These are phyloP conservation scores for Claviceps sp. DNA, from an alignment of 2,329 filamentous ascomycete genomes.

Conservation along the genomic window DNA sequence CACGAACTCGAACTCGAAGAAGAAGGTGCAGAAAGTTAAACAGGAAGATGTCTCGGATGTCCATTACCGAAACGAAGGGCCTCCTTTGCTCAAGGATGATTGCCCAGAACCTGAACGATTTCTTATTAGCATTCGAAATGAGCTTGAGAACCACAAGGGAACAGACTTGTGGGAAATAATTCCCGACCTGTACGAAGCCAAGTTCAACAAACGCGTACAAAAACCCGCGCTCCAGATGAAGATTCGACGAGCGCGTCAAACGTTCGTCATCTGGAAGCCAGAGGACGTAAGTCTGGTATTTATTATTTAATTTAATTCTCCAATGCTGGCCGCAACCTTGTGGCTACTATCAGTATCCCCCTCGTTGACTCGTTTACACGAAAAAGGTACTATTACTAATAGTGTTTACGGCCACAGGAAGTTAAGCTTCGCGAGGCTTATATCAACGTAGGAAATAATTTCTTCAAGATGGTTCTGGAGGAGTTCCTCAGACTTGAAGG, in stretches of 20 bases:
- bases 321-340: background rate
- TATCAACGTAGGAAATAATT: constrained; percentile 5
- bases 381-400: background rate
- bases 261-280: constrained; percentile 33
- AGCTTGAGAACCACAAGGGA: constrained; percentile 33
- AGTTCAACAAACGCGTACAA: constrained; percentile 23
- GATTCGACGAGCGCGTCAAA: constrained; percentile 35
- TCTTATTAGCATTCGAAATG: constrained; percentile 35
- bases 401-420: constrained; percentile 17
- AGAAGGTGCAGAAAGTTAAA: too few relatives aligned
- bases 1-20: too few relatives aligned
- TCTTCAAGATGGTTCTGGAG: constrained; percentile 26
- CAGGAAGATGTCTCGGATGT: too few relatives aligned
- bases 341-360: too few relatives aligned
- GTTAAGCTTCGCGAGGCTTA: constrained; percentile 25
- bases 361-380: background rate
- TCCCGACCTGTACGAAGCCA: constrained; percentile 25
- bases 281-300: constrained; percentile 31
- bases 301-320: background rate
- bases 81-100: constrained; percentile 27
- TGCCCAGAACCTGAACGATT: constrained; percentile 34
- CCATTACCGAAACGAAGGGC: constrained; percentile 16
- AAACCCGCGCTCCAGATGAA: constrained; percentile 45
- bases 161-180: constrained; percentile 47
- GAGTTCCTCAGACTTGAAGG: constrained; percentile 37